Conservation (phyloP, 352 stramenopile species). For the Phytophthora sansomeana region DNA sequence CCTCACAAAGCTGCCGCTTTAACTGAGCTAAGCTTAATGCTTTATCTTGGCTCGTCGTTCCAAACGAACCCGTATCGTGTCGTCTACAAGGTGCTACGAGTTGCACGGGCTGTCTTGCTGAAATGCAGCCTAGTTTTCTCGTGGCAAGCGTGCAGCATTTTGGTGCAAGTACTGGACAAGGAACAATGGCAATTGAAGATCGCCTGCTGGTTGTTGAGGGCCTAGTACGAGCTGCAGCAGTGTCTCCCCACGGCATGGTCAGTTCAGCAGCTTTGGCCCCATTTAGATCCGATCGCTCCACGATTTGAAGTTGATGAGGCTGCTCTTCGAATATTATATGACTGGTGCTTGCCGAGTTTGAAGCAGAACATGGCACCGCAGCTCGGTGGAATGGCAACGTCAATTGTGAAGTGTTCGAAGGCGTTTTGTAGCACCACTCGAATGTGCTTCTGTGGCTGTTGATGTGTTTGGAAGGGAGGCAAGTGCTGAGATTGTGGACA, state of each 20-base stretch:
- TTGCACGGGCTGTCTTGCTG: constrained; percentile 51
- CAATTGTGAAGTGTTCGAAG: constrained; percentile 73
- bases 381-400: constrained; percentile 54
- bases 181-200: constrained; percentile 57
- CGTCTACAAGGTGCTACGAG: constrained; percentile 62
- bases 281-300: constrained; percentile 54
- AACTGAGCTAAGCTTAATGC: constrained; percentile 66
- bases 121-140: constrained; percentile 57
- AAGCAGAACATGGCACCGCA: constrained; percentile 61
- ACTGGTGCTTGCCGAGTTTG: constrained; percentile 77
- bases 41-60: constrained; percentile 66
- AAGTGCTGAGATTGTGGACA: constrained; percentile 51
- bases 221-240: constrained; percentile 57
- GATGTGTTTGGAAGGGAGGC: constrained; percentile 72
- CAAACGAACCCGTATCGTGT: constrained; percentile 70
- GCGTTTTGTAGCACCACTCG: constrained; percentile 63
- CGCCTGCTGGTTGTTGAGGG: constrained; percentile 74
- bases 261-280: constrained; percentile 64
- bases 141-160: constrained; percentile 60
- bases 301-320: constrained; percentile 53
- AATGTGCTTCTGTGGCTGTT: constrained; percentile 68
- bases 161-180: constrained; percentile 16
- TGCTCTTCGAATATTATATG: constrained; percentile 73
- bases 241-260: constrained; percentile 55
- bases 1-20: constrained; percentile 54